Evolutionary conservation across 495 filamentous ascomycete genomes (phyloP).

Genomic region (Xylaria castorea): DNA sequence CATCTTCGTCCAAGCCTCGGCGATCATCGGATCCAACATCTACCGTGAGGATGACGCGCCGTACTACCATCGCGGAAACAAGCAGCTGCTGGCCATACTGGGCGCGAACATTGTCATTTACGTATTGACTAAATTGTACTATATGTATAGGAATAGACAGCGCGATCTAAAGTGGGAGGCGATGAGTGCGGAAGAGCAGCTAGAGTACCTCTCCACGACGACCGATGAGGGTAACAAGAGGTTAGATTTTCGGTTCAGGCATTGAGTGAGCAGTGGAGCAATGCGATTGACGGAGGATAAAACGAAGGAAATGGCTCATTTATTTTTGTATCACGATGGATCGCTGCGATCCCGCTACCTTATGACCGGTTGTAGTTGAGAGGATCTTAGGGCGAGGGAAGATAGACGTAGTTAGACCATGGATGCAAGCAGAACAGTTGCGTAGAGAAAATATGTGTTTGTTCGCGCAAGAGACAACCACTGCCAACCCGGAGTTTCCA

Average conservation of each 20-base stretch:
- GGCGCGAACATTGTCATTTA: conserved; percentile 64
- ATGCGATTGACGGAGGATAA: not conserved
- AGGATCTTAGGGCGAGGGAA: not conserved
- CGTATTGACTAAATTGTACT: conserved; percentile 64
- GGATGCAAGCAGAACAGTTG: not conserved
- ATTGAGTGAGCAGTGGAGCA: conserved; percentile 31
- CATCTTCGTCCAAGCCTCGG: conserved; percentile 71
- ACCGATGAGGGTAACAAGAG: conserved; percentile 78
- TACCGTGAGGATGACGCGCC: conserved; percentile 69
- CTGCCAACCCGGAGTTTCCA: not conserved
- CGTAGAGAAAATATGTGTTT: not conserved
- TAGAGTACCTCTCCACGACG: conserved; percentile 70
- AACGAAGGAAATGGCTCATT: not conserved
- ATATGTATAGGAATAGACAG: conserved; percentile 62
- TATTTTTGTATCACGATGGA: not conserved
- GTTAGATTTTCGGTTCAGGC: conserved; percentile 62
- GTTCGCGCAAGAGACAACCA: not conserved
- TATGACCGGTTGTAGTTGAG: not conserved
- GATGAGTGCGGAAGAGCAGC: conserved; percentile 68
- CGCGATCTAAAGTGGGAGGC: conserved; percentile 58
- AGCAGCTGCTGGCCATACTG: conserved; percentile 63
- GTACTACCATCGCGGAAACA: conserved; percentile 67
- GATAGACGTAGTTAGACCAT: not conserved
- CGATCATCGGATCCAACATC: conserved; percentile 68
- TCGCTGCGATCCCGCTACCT: not conserved